Conservation (phyloP, 2,329 filamentous ascomycete genomes). For the Sporothrix globosa region DNA sequence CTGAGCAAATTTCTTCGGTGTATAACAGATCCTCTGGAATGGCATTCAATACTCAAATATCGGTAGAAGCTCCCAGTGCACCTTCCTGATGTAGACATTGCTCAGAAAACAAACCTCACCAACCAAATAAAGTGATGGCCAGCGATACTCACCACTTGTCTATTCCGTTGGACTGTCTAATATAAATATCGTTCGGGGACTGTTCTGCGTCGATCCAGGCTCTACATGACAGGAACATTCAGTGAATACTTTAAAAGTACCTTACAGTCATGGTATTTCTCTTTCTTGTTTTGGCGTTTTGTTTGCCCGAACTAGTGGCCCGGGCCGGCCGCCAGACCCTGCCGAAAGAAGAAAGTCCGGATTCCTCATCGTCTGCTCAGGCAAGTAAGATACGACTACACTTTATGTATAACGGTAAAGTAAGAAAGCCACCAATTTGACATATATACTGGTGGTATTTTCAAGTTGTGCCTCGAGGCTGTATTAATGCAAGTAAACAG, state of each 20-base stretch:
- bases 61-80: background rate
- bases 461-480: too few species aligned
- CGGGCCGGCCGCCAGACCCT: constrained; percentile 6
- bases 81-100: background rate
- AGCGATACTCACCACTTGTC: background rate
- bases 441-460: background rate
- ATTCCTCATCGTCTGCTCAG: background rate
- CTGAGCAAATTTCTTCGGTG: background rate
- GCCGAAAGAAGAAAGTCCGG: constrained; percentile 14
- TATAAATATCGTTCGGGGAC: background rate
- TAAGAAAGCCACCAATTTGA: background rate
- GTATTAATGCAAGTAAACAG: too few species aligned
- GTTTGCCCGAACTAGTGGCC: constrained; percentile 6
- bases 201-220: background rate
- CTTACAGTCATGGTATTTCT: background rate
- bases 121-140: background rate
- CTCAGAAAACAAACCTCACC: background rate
- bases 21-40: background rate
- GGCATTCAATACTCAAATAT: background rate
- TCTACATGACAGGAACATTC: background rate
- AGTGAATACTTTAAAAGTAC: background rate
- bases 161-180: background rate
- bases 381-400: background rate
- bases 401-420: background rate
- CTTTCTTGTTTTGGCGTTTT: constrained; percentile 6